These are phyloP conservation scores for Ophiostoma ulmi DNA, from an alignment of 2,329 filamentous ascomycete species.

Conservation along the genomic window DNA sequence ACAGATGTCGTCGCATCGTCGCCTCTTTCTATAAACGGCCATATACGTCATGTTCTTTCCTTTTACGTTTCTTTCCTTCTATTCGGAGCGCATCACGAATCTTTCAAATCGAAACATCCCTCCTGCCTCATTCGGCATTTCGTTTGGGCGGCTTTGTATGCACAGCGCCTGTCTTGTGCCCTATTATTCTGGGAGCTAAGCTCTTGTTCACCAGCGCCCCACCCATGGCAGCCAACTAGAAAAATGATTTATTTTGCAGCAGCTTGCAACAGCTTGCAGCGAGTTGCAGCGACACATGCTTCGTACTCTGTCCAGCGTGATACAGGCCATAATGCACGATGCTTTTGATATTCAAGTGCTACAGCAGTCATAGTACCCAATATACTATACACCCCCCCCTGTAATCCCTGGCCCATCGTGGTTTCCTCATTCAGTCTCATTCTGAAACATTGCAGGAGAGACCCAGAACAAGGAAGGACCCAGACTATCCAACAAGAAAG, in stretches of 20 bases:
- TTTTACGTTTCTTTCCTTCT: not conserved
- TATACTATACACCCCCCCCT: not conserved
- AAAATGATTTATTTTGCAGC: not conserved
- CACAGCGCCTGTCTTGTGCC: not conserved
- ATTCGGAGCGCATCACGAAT: not conserved
- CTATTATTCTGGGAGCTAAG: not conserved
- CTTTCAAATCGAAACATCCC: not conserved
- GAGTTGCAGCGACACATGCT: not conserved
- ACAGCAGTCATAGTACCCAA: not conserved
- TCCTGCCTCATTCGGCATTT: conserved; percentile 4
- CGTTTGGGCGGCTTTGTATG: not conserved
- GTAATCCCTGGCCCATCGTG: conserved; percentile 21
- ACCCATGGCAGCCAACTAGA: not conserved
- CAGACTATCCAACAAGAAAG: not conserved
- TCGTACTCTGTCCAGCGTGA: not conserved
- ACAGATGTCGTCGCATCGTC: not conserved
- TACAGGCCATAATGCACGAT: not conserved
- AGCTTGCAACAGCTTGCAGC: too few relatives aligned
- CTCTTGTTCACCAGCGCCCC: not conserved
- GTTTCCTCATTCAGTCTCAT: conserved; percentile 24
- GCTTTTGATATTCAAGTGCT: not conserved
- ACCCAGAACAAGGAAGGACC: conserved; percentile 17
- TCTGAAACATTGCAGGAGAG: conserved; percentile 27
- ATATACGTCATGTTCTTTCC: not conserved
- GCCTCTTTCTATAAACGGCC: not conserved